Percentiles rank a stretch among this genome's conserved stretches.
phyloP scores from a whole-genome alignment of 1,284 basidiomycete species.

The Coniferiporia sulphurascens region DNA sequence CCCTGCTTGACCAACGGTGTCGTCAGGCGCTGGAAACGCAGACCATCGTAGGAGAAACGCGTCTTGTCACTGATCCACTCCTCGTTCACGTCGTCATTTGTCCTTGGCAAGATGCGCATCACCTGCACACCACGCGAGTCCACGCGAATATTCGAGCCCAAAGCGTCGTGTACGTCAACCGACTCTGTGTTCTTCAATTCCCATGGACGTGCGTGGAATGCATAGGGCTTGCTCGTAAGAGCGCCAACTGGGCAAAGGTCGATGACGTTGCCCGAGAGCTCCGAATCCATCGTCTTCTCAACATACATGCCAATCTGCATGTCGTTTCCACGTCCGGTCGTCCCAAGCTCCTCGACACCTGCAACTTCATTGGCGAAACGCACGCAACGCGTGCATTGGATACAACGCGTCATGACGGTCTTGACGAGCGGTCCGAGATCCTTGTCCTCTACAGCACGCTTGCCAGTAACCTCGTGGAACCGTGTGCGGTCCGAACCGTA shows the following conservation, averaged over 20 bases:
- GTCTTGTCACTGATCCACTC: constrained; percentile 99
- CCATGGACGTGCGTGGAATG: constrained; percentile 96
- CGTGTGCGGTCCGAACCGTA: constrained; percentile 96
- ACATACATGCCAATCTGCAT: constrained; percentile 99
- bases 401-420: constrained; percentile 99
- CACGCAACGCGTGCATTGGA: constrained; percentile 99
- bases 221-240: constrained; percentile 96
- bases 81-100: constrained; percentile 98
- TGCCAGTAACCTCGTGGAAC: constrained; percentile 97
- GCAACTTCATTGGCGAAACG: constrained; percentile 99
- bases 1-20: constrained; percentile 89
- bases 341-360: constrained; percentile 96
- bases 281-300: constrained; percentile 96
- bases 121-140: constrained; percentile 96
- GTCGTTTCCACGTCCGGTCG: constrained; percentile 96
- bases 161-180: constrained; percentile 95
- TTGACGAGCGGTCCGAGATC: constrained; percentile 97
- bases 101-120: constrained; percentile 94
- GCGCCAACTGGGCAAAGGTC: constrained; percentile 98
- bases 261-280: constrained; percentile 96
- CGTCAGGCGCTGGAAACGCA: constrained; percentile 94
- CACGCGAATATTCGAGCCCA: constrained; percentile 96
- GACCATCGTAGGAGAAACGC: constrained; percentile 92
- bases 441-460: constrained; percentile 98
- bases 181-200: constrained; percentile 99